These are phyloP conservation scores for Astraeus odoratus DNA, from an alignment of 768 basidiomycete genomes.

Conservation along the genomic window DNA sequence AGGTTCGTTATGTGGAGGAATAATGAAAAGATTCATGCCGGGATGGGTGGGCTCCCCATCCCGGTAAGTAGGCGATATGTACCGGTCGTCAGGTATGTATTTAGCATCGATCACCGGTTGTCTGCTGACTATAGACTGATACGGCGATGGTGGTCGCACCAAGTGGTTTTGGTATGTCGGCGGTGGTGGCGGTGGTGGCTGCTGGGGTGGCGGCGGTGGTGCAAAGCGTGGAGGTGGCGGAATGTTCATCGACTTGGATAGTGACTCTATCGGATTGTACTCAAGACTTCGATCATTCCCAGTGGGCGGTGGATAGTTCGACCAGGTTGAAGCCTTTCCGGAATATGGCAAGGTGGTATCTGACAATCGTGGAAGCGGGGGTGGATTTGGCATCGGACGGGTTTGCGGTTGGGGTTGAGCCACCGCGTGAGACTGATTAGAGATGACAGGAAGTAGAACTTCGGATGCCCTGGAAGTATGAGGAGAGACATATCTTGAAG, in stretches of 20 bases:
- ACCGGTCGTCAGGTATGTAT: no score
- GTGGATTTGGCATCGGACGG: conserved; percentile 5
- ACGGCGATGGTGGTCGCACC: conserved; percentile 30
- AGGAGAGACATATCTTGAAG: conserved; percentile 3
- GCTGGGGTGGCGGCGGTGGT: conserved; percentile 8
- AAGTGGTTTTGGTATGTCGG: conserved; percentile 9
- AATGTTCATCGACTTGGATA: conserved; percentile 50
- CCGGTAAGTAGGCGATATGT: no score
- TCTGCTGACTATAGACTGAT: conserved; percentile 24
- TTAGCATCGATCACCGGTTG: conserved; percentile 35
- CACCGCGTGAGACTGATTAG: conserved; percentile 7
- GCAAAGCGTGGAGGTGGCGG: conserved; percentile 33
- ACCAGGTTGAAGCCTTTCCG: conserved; percentile 11
- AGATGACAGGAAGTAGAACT: conserved; percentile 3
- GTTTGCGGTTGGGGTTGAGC: conserved; percentile 8
- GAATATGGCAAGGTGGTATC: conserved; percentile 10
- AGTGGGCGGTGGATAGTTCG: conserved; percentile 18
- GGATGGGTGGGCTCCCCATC: conserved; percentile 39
- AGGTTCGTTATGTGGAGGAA: conserved; percentile 14
- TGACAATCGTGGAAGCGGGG: conserved; percentile 14
- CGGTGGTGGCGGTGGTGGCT: conserved; percentile 5
- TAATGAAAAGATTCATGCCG: conserved; percentile 12
- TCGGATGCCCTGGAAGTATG: conserved; percentile 12
- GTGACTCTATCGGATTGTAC: conserved; percentile 35
- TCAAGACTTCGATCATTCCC: conserved; percentile 27